Conservation (phyloP, 345 rosid genomes). For the Gossypium herbaceum region DNA sequence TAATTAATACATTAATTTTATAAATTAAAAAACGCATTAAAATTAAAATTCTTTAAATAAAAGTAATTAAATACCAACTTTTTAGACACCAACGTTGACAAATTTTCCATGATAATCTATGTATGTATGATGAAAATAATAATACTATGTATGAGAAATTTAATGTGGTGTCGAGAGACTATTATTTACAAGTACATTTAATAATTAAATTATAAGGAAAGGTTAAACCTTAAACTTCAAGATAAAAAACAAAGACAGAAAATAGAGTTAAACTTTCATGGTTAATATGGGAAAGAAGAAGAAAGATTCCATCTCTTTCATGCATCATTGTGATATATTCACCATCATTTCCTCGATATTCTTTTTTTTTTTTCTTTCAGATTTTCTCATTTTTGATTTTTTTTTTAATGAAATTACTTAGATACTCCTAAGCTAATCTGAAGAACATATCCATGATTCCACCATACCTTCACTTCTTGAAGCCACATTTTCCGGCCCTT, state of each 20-base stretch:
- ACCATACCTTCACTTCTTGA: constrained; percentile 62
- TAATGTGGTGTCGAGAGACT: background rate
- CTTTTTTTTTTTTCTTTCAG: background rate
- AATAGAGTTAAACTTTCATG: constrained; percentile 17
- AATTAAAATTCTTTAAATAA: background rate
- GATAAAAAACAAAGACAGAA: background rate
- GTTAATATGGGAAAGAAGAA: constrained; percentile 29
- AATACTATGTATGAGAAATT: background rate
- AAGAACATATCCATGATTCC: constrained; percentile 88
- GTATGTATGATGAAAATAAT: constrained; percentile 1
- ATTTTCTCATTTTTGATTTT: background rate
- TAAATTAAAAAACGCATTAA: background rate
- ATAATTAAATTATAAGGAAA: background rate
- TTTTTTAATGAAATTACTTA: background rate
- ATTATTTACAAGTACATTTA: constrained; percentile 28
- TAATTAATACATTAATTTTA: background rate
- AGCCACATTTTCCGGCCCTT: constrained; percentile 31
- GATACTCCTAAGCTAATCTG: constrained; percentile 57
- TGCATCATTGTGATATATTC: constrained; percentile 24
- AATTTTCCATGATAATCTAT: background rate
- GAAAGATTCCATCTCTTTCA: constrained; percentile 33
- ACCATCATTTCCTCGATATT: constrained; percentile 14
- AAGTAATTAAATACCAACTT: background rate
- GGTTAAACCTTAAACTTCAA: background rate
- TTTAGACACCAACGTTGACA: no score